Evolutionary conservation across 768 basidiomycete genomes (phyloP).

Genomic region (Boletus fagicola): DNA sequence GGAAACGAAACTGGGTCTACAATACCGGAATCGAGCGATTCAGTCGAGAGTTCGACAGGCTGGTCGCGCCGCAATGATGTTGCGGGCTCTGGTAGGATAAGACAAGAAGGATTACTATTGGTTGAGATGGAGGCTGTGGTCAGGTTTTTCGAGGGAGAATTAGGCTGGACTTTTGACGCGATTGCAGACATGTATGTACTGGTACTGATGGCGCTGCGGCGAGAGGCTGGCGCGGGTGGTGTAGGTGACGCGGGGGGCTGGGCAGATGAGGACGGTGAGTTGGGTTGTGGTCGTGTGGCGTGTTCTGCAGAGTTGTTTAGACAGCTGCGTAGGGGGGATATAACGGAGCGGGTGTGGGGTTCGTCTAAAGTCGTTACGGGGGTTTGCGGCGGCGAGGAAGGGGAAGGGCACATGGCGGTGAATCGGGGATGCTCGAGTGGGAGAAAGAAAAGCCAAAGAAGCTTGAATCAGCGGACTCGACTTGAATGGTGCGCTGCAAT

Average conservation of each 20-base stretch:
- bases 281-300: constrained; percentile 4
- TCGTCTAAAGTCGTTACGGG: constrained; percentile 20
- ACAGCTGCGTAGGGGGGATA: constrained; percentile 2
- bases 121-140: constrained; percentile 11
- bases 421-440: constrained; percentile 22
- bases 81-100: constrained; percentile 16
- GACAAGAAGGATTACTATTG: constrained; percentile 21
- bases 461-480: constrained; percentile 15
- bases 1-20: constrained; percentile 9
- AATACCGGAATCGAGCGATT: constrained; percentile 13
- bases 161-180: constrained; percentile 24
- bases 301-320: constrained; percentile 4
- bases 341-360: constrained; percentile 8
- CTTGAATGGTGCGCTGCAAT: constrained; percentile 23
- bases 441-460: constrained; percentile 14
- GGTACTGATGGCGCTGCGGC: constrained; percentile 8
- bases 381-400: constrained; percentile 27
- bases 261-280: constrained; percentile 14
- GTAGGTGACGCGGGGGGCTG: constrained; percentile 24
- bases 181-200: constrained; percentile 18
- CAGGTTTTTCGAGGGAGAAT: constrained; percentile 13
- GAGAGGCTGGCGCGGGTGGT: constrained; percentile 10
- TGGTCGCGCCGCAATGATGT: constrained; percentile 4
- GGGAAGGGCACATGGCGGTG: constrained; percentile 27
- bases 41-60: constrained; percentile 10